Evolutionary conservation across 371 early-diverging fungal species (phyloP), one percentile per base, ranked within the genome.

Genomic region (Apophysomyces elegans): DNA sequence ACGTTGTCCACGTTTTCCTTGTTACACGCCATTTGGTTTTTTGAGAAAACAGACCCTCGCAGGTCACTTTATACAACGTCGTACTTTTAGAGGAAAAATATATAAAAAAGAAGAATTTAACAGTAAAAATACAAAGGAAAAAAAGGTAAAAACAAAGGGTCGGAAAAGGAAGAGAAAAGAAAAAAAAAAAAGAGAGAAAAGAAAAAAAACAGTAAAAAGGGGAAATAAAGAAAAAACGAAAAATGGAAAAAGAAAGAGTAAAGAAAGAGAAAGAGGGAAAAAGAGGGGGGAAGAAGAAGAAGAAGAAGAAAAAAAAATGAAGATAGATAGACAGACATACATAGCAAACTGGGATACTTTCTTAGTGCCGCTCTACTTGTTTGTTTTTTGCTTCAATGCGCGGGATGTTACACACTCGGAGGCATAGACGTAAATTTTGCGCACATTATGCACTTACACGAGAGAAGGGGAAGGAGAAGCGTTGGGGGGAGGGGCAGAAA

Each of bases 161-260:
- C 47, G 54, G 54, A 56, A 63, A 63, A 32, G n/a, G 56, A 56
- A 63, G 21, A 56, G 56, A 63, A 46, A 32, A 46, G n/a, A 13
- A 7, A 45, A 45, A 2, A 45, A 13, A 45, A 45, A 45, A 2
- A 45, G 16, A 45, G 13, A 45, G 13, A 45, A 45, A 13, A 45
- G 13, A 45, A 13, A 5, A 45, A 45, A 45, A 13, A 13, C 6
- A 16, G 16, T n/a, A 45, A 13, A 45, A 45, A 13, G 16, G 46
- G 16, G 9, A 18, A 45, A 45, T 13, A 45, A 45, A 18, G 9
- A 46, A 41, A 54, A 37, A 56, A 21, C 14, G 21, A 54, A 18
- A 45, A 45, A 13, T n/a, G 16, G 46, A 43, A 12, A 43, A 13
- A 45, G 13, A 45, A 45, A 45, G 46, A 26, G 32, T 26, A 26